These are phyloP conservation scores for Metschnikowia koreensis DNA, from an alignment of 805 yeast species.

Conservation along the genomic window DNA sequence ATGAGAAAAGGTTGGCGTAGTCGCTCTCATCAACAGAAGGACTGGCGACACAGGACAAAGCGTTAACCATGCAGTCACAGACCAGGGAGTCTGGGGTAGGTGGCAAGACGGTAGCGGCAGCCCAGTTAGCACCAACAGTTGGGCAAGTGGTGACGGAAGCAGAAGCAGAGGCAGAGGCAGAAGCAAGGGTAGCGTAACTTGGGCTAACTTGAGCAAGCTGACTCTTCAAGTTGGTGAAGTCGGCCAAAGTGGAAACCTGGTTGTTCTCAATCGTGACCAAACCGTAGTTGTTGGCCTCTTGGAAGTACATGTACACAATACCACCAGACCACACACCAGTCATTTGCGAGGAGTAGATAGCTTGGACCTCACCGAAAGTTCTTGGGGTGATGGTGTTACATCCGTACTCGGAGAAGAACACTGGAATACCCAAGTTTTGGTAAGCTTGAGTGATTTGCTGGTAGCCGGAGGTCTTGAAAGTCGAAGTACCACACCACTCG, in stretches of 20 bases:
- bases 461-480: constrained; percentile 63
- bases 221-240: constrained; percentile 47
- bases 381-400: constrained; percentile 72
- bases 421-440: constrained; percentile 63
- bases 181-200: constrained; percentile 29
- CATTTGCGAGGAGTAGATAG: constrained; percentile 65
- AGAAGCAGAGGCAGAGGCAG: constrained; percentile 21
- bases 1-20: constrained; percentile 34
- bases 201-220: constrained; percentile 54
- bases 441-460: constrained; percentile 62
- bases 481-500: constrained; percentile 79
- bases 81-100: constrained; percentile 41
- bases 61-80: constrained; percentile 36
- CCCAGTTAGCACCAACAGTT: constrained; percentile 31
- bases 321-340: constrained; percentile 89
- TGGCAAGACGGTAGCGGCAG: constrained; percentile 40
- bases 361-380: constrained; percentile 66
- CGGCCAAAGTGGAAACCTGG: constrained; percentile 57
- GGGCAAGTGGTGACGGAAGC: constrained; percentile 38
- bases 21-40: constrained; percentile 27
- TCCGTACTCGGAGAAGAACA: constrained; percentile 82
- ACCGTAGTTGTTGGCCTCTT: constrained; percentile 75
- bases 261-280: constrained; percentile 51
- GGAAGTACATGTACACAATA: constrained; percentile 81
- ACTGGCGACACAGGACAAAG: constrained; percentile 37